A percentile compares a stretch with the other conserved stretches of the same genome.
Evolutionary conservation across 768 basidiomycete species (phyloP).

Genomic region (Boletus patriciae): DNA sequence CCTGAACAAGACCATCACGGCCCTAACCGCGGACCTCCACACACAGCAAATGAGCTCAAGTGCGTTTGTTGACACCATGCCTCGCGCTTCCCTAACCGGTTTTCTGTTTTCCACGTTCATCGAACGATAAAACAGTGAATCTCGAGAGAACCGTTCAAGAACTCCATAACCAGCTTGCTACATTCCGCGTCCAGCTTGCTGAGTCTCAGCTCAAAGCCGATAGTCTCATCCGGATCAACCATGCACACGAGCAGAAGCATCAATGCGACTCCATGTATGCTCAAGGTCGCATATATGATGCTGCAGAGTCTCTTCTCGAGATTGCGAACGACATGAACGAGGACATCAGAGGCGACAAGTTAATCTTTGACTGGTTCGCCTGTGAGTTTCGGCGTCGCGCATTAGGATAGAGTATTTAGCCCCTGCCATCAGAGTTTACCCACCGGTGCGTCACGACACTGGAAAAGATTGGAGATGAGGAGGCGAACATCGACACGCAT

Average conservation of each 20-base stretch:
- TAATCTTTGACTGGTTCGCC: conserved; percentile 1
- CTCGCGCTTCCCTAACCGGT: too few relatives aligned
- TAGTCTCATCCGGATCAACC: background rate
- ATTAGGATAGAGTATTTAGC: background rate
- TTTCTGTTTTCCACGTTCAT: background rate
- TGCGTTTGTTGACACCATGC: background rate
- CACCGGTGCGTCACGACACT: background rate
- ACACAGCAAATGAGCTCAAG: background rate
- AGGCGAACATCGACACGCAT: background rate
- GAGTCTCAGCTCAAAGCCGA: background rate
- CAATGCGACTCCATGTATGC: conserved; percentile 6
- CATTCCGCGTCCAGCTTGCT: too few relatives aligned
- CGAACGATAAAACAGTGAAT: background rate
- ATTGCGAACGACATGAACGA: background rate
- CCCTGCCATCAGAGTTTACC: background rate
- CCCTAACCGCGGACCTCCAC: too few relatives aligned
- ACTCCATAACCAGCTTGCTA: background rate
- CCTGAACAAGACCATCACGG: background rate
- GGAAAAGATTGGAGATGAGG: background rate
- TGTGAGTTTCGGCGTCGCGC: background rate
- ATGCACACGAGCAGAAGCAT: conserved; percentile 3
- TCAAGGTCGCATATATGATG: background rate
- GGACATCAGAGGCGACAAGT: background rate
- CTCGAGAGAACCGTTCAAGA: too few relatives aligned
- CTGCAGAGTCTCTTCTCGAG: background rate